phyloP scores from a whole-genome alignment of 192 early-diverging fungal genomes.

The Spinellus fusiger region DNA sequence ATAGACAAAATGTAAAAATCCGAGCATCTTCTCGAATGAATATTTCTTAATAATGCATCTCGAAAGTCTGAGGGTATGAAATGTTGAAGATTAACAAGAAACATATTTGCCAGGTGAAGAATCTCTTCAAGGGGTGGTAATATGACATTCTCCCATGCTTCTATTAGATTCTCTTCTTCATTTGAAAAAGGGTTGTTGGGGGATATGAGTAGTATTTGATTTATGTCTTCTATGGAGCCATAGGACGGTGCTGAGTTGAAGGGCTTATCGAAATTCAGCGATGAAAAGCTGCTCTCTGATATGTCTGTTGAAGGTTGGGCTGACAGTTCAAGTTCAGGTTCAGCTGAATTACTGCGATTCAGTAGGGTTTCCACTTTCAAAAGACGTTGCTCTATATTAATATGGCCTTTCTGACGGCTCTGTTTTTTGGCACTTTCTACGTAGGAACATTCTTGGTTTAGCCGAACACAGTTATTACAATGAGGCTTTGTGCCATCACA shows the following conservation, averaged over 20 bases:
- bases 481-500: slow-evolving; percentile 72
- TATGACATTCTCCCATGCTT: background rate
- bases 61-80: background rate
- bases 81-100: background rate
- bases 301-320: background rate
- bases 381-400: slow-evolving; percentile 63
- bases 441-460: slow-evolving; percentile 64
- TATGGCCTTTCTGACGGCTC: slow-evolving; percentile 71
- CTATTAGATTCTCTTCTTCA: no score
- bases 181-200: background rate
- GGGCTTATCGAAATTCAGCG: no score
- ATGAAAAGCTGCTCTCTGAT: no score
- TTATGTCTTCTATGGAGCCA: no score
- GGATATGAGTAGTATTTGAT: background rate
- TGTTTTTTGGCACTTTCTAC: slow-evolving; percentile 77
- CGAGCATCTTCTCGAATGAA: background rate
- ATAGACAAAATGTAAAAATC: background rate
- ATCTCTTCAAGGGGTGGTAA: background rate
- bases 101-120: background rate
- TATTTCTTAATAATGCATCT: background rate
- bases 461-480: slow-evolving; percentile 72
- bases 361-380: slow-evolving; percentile 69
- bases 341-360: background rate
- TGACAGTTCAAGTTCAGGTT: background rate
- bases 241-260: no score